These are phyloP conservation scores for Nasturtium officinale DNA, from an alignment of 345 rosid species.

Conservation along the genomic window DNA sequence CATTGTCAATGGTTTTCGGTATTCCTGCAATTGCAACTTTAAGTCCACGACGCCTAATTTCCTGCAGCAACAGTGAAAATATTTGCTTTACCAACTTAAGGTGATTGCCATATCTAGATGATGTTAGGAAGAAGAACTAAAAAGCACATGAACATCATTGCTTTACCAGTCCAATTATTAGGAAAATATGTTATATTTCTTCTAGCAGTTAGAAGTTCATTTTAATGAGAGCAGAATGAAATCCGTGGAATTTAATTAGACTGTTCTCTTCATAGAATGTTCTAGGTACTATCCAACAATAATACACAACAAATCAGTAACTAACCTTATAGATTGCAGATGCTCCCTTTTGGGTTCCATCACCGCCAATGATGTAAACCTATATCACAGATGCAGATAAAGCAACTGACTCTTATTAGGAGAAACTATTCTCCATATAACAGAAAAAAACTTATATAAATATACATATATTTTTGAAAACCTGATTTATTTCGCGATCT, in stretches of 20 bases:
- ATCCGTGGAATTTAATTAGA: constrained; percentile 5
- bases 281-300: background rate
- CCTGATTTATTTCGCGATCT: constrained; percentile 93
- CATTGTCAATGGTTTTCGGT: constrained; percentile 93
- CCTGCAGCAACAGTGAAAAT: constrained; percentile 50
- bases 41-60: constrained; percentile 76
- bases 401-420: constrained; percentile 8
- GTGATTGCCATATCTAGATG: background rate
- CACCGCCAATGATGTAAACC: constrained; percentile 89
- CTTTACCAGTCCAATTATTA: constrained; percentile 1
- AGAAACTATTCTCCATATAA: constrained; percentile 10
- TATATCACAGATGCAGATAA: constrained; percentile 37
- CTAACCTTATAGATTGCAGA: constrained; percentile 66
- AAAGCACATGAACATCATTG: background rate
- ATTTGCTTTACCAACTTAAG: constrained; percentile 1
- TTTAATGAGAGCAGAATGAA: background rate
- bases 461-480: constrained; percentile 22
- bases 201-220: constrained; percentile 1
- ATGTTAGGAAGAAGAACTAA: background rate
- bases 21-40: constrained; percentile 83
- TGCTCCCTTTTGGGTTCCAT: constrained; percentile 84
- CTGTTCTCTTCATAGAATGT: constrained; percentile 11
- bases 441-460: background rate
- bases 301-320: constrained; percentile 17
- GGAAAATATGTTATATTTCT: background rate